Evolutionary conservation across 352 stramenopile genomes (phyloP), one percentile per base, ranked within the genome.

Genomic region (Phytophthora capsici): DNA sequence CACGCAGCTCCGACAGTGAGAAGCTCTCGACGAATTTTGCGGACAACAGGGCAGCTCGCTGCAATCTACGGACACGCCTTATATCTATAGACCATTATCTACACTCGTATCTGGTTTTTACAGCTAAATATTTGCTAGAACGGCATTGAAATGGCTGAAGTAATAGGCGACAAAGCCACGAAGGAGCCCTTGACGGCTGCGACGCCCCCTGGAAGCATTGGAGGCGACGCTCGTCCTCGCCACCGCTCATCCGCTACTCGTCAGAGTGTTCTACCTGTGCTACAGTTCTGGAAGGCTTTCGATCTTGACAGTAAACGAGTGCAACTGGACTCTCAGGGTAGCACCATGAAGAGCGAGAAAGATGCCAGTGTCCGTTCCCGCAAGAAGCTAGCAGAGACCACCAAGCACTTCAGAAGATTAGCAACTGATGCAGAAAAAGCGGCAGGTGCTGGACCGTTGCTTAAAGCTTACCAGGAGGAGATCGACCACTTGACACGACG

Each of bases 381-480:
- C 9, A 95, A 96, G 69, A 89, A 93, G 57, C 71, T 96, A 40
- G 89, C 88, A 13, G 88, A 96, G 63, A 84, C 80, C 16, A 96
- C 89, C 40, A 95, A 95, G 66, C 75, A 76, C 17, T 97, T 96
- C 59, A 73, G 88, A 44, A 82, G 88, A 46, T 78, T 95, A 4
- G 20, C 40, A 20, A 52, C 72, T 25, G 86, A 96, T 57, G 22
- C 76, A 3, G 87, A 97, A 0, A 96, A 97, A 57, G 63, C 90
- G 4, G 55, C 77, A 17, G 73, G 63, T 4, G 64, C 86, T 3
- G 78, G 82, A 2, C 57, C 72, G 2, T 56, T 98, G 41, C 60
- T 98, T n/a, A 94, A 92, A 14, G 81, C 86, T 34, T 98, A 98
- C 63, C 91, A 98, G 66, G 88, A 98, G 57, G 90, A 98, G 62